Conservation (phyloP, 495 filamentous ascomycete species). For the Lasiosphaeria ovina region DNA sequence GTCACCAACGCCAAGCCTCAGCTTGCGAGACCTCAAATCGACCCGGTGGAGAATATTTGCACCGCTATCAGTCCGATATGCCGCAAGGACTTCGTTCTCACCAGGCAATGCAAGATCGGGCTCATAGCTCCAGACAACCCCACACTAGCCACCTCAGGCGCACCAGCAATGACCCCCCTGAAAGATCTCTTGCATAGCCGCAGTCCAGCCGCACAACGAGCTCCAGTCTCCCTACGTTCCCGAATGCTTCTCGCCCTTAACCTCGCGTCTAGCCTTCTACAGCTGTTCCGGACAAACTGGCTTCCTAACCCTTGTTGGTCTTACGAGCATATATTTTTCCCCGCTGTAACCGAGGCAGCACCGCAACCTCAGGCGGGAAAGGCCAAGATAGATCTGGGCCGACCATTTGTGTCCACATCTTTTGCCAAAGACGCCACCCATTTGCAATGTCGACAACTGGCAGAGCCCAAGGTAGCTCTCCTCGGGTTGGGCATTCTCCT, state of each 20-base stretch:
- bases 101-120: too few relatives aligned
- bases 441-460: too few relatives aligned
- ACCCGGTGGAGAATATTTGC: too few relatives aligned
- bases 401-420: not conserved
- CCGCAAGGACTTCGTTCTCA: too few relatives aligned
- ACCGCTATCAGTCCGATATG: too few relatives aligned
- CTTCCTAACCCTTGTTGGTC: conserved; percentile 7
- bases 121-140: too few relatives aligned
- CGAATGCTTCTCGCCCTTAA: conserved; percentile 16
- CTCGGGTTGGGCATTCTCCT: conserved; percentile 23
- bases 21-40: too few relatives aligned
- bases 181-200: not conserved
- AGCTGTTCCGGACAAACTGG: conserved; percentile 18
- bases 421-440: conserved; percentile 3
- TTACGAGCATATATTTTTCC: not conserved
- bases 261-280: conserved; percentile 19
- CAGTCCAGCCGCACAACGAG: not conserved
- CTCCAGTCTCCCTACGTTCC: not conserved
- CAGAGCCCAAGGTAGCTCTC: conserved; percentile 15
- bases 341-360: not conserved
- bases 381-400: not conserved
- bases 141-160: too few relatives aligned
- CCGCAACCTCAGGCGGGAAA: not conserved
- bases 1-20: too few relatives aligned
- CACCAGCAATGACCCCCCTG: conserved; percentile 1